Evolutionary conservation across 2,329 filamentous ascomycete genomes (phyloP).

Genomic region (Pseudocercospora pini-densiflorae): DNA sequence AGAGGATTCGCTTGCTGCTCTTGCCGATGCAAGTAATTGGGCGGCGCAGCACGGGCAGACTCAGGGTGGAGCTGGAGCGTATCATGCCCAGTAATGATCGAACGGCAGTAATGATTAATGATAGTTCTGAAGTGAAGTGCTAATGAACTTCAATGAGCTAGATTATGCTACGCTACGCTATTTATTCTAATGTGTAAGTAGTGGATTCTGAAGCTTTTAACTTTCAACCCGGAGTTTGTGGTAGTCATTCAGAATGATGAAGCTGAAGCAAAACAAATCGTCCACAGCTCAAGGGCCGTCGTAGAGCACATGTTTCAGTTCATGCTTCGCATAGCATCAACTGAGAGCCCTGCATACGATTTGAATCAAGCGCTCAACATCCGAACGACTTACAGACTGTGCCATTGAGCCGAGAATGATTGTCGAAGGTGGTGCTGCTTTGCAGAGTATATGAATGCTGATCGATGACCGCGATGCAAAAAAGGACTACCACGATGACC

Average conservation of each 20-base stretch:
- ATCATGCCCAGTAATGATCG: slow-evolving; percentile 3
- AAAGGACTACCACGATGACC: too few species aligned
- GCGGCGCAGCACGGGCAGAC: neutral
- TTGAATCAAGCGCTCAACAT: neutral
- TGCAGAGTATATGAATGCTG: too few species aligned
- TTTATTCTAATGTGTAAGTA: neutral
- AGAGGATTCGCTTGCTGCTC: neutral
- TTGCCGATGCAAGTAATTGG: neutral
- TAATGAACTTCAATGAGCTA: neutral
- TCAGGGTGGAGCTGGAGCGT: neutral
- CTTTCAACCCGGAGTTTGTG: too few species aligned
- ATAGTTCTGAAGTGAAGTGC: neutral
- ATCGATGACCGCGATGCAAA: too few species aligned
- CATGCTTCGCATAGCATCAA: too few species aligned
- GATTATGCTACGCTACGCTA: neutral
- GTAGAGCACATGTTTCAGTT: too few species aligned
- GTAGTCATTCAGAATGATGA: neutral
- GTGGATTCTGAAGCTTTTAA: neutral
- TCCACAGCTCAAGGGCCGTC: neutral
- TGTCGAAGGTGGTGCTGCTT: too few species aligned
- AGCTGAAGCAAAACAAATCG: neutral
- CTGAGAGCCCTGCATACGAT: neutral
- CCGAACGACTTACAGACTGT: neutral
- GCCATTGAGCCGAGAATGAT: neutral
- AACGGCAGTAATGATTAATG: neutral